Evolutionary conservation across 2,329 filamentous ascomycete genomes (phyloP).

Genomic region (Penicillium psychrosexuale): DNA sequence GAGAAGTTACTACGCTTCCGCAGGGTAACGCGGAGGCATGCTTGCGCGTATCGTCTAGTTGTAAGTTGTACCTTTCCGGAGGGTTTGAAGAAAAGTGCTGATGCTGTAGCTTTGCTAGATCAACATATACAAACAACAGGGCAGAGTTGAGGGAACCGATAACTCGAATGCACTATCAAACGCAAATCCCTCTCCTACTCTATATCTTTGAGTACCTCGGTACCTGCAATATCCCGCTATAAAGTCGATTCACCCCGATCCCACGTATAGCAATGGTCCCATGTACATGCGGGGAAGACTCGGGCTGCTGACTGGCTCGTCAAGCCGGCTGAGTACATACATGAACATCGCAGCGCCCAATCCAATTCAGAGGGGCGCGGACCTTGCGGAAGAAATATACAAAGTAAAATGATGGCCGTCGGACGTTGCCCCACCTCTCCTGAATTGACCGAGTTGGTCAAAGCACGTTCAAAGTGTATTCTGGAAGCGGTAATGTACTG

Average conservation of each 20-base stretch:
- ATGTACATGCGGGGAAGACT: constrained; percentile 3
- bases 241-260: neutral
- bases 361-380: constrained; percentile 8
- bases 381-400: constrained; percentile 19
- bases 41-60: constrained; percentile 1
- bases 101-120: neutral
- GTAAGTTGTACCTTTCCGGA: constrained; percentile 16
- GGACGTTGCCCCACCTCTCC: constrained; percentile 21
- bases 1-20: constrained; percentile 9
- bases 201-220: neutral
- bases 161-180: neutral
- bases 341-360: constrained; percentile 4
- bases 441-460: constrained; percentile 26
- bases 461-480: constrained; percentile 15
- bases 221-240: neutral
- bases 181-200: neutral
- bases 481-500: constrained; percentile 1
- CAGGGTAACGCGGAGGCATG: constrained; percentile 13
- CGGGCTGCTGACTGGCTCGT: constrained; percentile 1
- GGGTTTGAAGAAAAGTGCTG: constrained; percentile 1
- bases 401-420: neutral
- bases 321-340: neutral
- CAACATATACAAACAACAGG: neutral
- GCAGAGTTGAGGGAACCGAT: neutral
- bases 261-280: neutral